Evolutionary conservation across 805 yeast genomes (phyloP).

Genomic region (Candida coleopterorum): DNA sequence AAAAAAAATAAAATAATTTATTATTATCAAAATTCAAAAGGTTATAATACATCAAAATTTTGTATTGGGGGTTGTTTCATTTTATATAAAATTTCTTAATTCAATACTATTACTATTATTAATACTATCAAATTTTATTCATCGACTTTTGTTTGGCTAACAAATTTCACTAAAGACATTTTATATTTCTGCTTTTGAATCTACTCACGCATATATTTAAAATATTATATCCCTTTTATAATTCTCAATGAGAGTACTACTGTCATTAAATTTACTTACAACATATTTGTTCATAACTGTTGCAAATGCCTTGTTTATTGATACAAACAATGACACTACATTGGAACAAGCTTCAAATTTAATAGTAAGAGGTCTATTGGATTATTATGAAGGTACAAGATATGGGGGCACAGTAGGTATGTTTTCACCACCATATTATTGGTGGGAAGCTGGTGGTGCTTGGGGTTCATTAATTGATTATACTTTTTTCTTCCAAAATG

Average conservation of each 20-base stretch:
- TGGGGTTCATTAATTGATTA: slow-evolving; percentile 86
- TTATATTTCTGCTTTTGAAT: no score
- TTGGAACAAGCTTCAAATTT: slow-evolving; percentile 54
- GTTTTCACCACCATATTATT: slow-evolving; percentile 87
- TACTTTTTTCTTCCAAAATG: slow-evolving; percentile 65
- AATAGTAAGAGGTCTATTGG: slow-evolving; percentile 68
- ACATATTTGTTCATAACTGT: not conserved
- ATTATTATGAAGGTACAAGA: slow-evolving; percentile 67
- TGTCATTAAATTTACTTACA: not conserved
- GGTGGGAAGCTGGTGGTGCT: slow-evolving; percentile 99
- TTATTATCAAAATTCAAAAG: no score
- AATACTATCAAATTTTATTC: no score
- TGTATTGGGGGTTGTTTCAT: no score
- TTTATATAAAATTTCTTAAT: no score
- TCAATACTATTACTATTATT: no score
- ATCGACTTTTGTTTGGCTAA: no score
- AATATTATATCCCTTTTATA: no score
- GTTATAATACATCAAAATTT: no score
- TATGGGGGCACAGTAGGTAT: slow-evolving; percentile 80
- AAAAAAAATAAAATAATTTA: no score
- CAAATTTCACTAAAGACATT: no score
- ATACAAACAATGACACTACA: slow-evolving; percentile 37
- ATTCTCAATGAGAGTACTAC: slow-evolving; percentile 4
- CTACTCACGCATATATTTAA: no score
- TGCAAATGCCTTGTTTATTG: slow-evolving; percentile 24